phyloP scores from a whole-genome alignment of 768 basidiomycete species.

The Pisolithus tinctorius region DNA sequence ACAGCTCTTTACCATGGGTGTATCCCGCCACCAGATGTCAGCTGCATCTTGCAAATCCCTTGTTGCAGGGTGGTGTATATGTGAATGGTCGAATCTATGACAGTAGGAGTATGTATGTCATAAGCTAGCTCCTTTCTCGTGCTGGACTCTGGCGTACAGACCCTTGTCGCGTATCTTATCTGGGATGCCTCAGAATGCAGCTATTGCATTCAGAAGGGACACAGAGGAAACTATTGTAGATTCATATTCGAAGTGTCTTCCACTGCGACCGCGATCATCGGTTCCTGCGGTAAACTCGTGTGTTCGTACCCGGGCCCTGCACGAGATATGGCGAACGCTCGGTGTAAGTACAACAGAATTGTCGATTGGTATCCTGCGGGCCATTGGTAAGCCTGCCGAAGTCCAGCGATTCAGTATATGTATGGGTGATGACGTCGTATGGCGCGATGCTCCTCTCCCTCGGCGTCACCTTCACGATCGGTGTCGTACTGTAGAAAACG shows the following conservation, averaged over 20 bases:
- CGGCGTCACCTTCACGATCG: slow-evolving; percentile 34
- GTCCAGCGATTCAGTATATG: slow-evolving; percentile 25
- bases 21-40: slow-evolving; percentile 16
- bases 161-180: slow-evolving; percentile 29
- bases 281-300: slow-evolving; percentile 33
- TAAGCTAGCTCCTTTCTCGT: neutral
- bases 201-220: slow-evolving; percentile 29
- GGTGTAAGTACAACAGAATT: slow-evolving; percentile 37
- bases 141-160: slow-evolving; percentile 20
- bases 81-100: slow-evolving; percentile 29
- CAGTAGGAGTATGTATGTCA: slow-evolving; percentile 11
- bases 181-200: slow-evolving; percentile 40
- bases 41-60: slow-evolving; percentile 27
- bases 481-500: slow-evolving; percentile 28
- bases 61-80: slow-evolving; percentile 42
- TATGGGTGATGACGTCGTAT: slow-evolving; percentile 26
- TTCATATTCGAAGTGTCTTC: slow-evolving; percentile 38
- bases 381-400: slow-evolving; percentile 17
- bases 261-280: slow-evolving; percentile 25
- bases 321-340: slow-evolving; percentile 26
- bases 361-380: slow-evolving; percentile 38
- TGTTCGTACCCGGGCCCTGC: slow-evolving; percentile 42
- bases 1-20: slow-evolving; percentile 46
- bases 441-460: slow-evolving; percentile 13
- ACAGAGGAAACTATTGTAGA: slow-evolving; percentile 29